phyloP scores from a whole-genome alignment of 257 asterid species.

The Prunella vulgaris region DNA sequence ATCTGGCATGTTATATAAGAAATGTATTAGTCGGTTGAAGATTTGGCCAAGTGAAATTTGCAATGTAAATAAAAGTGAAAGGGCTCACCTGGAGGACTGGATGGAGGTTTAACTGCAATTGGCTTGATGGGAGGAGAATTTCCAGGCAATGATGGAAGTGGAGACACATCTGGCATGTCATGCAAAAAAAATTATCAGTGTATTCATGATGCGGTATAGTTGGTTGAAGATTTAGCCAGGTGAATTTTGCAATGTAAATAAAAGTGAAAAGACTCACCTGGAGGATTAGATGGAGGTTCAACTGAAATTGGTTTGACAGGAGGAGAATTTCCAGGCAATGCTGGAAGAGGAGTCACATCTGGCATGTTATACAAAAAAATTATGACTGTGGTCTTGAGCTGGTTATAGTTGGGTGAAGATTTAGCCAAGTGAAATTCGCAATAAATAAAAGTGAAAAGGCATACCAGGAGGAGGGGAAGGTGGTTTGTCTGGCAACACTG shows the following conservation, averaged over 20 bases:
- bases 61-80: constrained; percentile 8
- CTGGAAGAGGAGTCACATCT: constrained; percentile 24
- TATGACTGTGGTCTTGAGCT: neutral
- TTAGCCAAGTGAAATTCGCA: too few relatives aligned
- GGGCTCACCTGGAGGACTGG: constrained; percentile 38
- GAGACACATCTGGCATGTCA: constrained; percentile 9
- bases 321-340: constrained; percentile 1
- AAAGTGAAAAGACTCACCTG: constrained; percentile 33
- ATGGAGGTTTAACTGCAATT: constrained; percentile 27
- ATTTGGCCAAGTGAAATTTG: constrained; percentile 5
- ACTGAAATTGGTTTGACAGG: constrained; percentile 28
- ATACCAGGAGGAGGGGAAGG: constrained; percentile 45
- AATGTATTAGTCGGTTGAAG: neutral
- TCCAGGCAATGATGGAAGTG: constrained; percentile 10
- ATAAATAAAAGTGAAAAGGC: constrained; percentile 20
- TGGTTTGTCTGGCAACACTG: constrained; percentile 28
- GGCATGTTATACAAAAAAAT: neutral
- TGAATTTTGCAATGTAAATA: constrained; percentile 4
- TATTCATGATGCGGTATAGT: constrained; percentile 11
- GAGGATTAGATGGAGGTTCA: constrained; percentile 42
- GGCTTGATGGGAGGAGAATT: constrained; percentile 20
- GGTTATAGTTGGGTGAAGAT: neutral
- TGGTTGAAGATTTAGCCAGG: constrained; percentile 13
- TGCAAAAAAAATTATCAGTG: neutral
- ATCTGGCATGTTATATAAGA: neutral